Conservation (phyloP, 164 flowering plant species). For the Stephania japonica region DNA sequence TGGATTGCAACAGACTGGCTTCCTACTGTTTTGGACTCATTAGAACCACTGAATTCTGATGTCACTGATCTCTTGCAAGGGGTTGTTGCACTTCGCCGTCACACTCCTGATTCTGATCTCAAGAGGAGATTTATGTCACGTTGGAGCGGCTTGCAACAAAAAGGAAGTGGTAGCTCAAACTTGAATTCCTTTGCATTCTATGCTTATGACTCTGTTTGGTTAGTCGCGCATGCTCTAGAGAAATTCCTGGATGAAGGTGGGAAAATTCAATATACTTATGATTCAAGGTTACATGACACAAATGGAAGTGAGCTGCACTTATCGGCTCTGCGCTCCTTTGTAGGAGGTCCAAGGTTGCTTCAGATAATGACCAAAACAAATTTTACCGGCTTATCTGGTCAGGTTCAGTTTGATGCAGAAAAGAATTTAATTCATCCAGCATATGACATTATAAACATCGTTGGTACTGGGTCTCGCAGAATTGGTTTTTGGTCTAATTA, state of each 20-base stretch:
- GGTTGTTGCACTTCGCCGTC: conserved; percentile 71
- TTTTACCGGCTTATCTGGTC: conserved; percentile 68
- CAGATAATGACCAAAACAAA: conserved; percentile 36
- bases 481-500: conserved; percentile 89
- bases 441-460: conserved; percentile 65
- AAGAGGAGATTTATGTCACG: conserved; percentile 43
- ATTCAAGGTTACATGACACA: conserved; percentile 39
- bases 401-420: conserved; percentile 51
- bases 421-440: conserved; percentile 53
- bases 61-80: conserved; percentile 63
- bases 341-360: conserved; percentile 53
- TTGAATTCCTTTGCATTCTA: conserved; percentile 61
- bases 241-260: conserved; percentile 49
- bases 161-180: conserved; percentile 22
- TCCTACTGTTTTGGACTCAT: conserved; percentile 61
- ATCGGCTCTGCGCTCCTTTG: conserved; percentile 40
- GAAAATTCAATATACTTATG: conserved; percentile 47
- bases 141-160: conserved; percentile 39
- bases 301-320: conserved; percentile 42
- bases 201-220: conserved; percentile 93
- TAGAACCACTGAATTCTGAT: conserved; percentile 24
- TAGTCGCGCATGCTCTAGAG: conserved; percentile 72
- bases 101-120: conserved; percentile 53
- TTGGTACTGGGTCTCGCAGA: conserved; percentile 40
- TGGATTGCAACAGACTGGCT: conserved; percentile 99